phyloP scores from a whole-genome alignment of 2,329 filamentous ascomycete genomes.

The Madurella fahalii region DNA sequence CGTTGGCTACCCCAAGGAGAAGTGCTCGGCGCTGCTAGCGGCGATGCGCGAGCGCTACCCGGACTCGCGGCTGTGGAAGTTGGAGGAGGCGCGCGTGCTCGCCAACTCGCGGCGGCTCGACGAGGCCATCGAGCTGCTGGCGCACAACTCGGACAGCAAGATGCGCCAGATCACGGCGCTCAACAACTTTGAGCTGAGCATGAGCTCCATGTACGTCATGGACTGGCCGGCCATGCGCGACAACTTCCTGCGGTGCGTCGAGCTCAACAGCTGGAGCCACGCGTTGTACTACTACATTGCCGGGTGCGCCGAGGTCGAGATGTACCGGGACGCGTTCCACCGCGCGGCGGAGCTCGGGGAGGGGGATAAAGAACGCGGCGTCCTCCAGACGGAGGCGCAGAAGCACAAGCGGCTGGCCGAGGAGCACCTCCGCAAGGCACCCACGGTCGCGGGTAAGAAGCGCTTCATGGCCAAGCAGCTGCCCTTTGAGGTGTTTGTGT shows the following conservation, averaged over 20 bases:
- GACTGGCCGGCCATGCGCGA: constrained; percentile 70
- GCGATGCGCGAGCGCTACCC: constrained; percentile 77
- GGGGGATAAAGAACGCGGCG: constrained; percentile 21
- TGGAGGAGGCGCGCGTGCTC: constrained; percentile 80
- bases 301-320: constrained; percentile 71
- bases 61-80: constrained; percentile 75
- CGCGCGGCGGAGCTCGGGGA: constrained; percentile 28
- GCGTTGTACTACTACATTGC: constrained; percentile 87
- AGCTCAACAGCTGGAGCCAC: constrained; percentile 88
- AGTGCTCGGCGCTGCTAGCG: constrained; percentile 62
- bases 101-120: constrained; percentile 63
- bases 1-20: constrained; percentile 67
- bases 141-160: constrained; percentile 56
- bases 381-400: constrained; percentile 28
- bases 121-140: constrained; percentile 63
- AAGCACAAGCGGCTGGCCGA: constrained; percentile 61
- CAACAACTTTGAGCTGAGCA: constrained; percentile 76
- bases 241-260: constrained; percentile 69
- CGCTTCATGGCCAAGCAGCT: constrained; percentile 84
- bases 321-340: constrained; percentile 64
- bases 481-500: constrained; percentile 83
- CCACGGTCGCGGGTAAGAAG: constrained; percentile 75
- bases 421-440: constrained; percentile 66
- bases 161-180: constrained; percentile 88
- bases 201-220: constrained; percentile 75